Evolutionary conservation across 768 basidiomycete genomes (phyloP), one percentile per base, ranked within the genome.

Genomic region (Russula vinacea): DNA sequence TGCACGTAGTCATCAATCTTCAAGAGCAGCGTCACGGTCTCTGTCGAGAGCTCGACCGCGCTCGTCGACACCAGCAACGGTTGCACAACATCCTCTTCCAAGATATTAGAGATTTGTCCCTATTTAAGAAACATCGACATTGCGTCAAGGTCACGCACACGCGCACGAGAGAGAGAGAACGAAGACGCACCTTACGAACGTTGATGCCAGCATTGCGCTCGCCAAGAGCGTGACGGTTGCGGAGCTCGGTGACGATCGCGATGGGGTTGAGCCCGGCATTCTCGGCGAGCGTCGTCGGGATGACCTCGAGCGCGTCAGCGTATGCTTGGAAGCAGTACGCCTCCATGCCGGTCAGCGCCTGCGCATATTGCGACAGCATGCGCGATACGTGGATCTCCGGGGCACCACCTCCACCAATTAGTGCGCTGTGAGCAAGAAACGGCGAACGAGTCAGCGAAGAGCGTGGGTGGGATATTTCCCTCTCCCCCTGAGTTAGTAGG

Each of bases 311-410:
- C 1, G 97, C 94, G 71, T 98, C 96, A 33, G 97, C 95, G 72
- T 94, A 99, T 4, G 94, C 95, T 71, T 97, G 92, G 86, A 98
- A 97, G 76, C 97, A 98, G 76, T 98, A 98, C 10, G 96, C 92
- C 75, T 98, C 95, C 89, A 98, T 98, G 55, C 97, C 96, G 76
- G 90, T 96, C 65, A 98, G 81, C 1, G 93, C 89, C 69, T 96
- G 93, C 1, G 94, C 87, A 70, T 96, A 84, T 74, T 97, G 92
- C 1, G 92, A 88, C 54, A 99, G 82, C 69, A 90, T 78, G 56
- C 95, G 86, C 13, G 97, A 98, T 49, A 96, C 90, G 73, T 98
- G 93, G 68, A 98, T 98, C 76, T 99, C 97, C 13, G 97, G 97
- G 16, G 97, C 95, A 56, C 96, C 96, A 52, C 96, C 96, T 62